A percentile compares a stretch with the other conserved stretches of the same genome.
phyloP scores from a whole-genome alignment of 805 yeast genomes.

The Kodamaea hsintzibuensis region DNA sequence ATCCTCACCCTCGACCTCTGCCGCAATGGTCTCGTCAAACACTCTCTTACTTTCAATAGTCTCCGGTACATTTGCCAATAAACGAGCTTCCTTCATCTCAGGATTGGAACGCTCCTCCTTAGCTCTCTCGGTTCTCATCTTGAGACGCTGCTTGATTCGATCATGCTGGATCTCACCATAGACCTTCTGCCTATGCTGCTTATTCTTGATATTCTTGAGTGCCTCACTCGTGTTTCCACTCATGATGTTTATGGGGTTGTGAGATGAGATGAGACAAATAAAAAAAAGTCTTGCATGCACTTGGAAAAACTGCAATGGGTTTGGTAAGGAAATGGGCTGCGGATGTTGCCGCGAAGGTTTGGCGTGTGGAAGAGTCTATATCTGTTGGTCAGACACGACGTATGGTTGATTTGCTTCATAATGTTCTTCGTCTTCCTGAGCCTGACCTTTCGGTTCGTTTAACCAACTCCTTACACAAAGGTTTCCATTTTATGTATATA shows the following conservation, averaged over 20 bases:
- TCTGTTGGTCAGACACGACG: conserved; percentile 23
- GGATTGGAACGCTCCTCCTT: conserved; percentile 85
- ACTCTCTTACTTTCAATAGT: conserved; percentile 85
- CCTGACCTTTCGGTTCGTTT: background rate
- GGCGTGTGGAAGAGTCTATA: conserved; percentile 22
- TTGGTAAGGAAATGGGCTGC: conserved; percentile 19
- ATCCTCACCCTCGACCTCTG: conserved; percentile 61
- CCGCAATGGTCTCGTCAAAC: conserved; percentile 77
- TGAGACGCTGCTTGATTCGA: conserved; percentile 74
- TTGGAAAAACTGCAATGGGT: background rate
- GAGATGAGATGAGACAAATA: conserved; percentile 9
- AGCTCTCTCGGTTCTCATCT: conserved; percentile 77
- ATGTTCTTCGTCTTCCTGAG: conserved; percentile 9
- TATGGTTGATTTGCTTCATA: conserved; percentile 16
- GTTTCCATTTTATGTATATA: conserved; percentile 68
- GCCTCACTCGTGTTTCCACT: conserved; percentile 27
- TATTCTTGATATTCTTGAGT: conserved; percentile 60
- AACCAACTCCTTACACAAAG: conserved; percentile 24
- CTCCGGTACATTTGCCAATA: conserved; percentile 73
- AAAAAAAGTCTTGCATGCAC: background rate
- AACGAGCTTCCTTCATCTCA: conserved; percentile 74
- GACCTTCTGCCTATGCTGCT: conserved; percentile 75
- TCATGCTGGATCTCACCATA: conserved; percentile 74
- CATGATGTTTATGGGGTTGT: conserved; percentile 15
- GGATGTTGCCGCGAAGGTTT: conserved; percentile 17